These are phyloP conservation scores for Rhodotorula kratochvilovae DNA, from an alignment of 768 basidiomycete species.

Conservation along the genomic window DNA sequence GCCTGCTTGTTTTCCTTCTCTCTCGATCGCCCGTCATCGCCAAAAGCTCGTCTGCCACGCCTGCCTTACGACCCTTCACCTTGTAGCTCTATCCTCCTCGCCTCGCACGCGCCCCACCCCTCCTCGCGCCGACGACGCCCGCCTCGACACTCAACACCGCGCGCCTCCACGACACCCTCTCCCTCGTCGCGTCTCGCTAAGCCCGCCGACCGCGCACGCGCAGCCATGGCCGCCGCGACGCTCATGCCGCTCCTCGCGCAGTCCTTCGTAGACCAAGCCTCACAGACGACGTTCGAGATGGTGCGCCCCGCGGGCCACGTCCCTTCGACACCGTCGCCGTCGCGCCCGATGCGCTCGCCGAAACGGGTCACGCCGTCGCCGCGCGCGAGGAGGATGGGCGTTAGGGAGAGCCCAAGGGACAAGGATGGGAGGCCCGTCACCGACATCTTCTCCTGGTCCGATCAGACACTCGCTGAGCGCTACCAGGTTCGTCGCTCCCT, in stretches of 20 bases:
- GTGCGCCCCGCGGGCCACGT: background rate
- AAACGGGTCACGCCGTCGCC: background rate
- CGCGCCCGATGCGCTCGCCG: background rate
- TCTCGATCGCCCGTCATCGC: background rate
- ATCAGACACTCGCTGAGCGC: constrained; percentile 64
- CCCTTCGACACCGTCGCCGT: background rate
- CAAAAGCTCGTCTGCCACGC: too few species aligned
- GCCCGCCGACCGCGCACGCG: too few species aligned
- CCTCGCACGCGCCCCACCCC: too few species aligned
- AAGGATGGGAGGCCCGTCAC: constrained; percentile 3
- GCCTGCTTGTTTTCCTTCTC: background rate
- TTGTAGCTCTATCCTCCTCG: too few species aligned
- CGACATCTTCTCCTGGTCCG: constrained; percentile 70
- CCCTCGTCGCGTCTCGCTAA: background rate
- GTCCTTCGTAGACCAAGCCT: constrained; percentile 19
- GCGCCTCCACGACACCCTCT: background rate
- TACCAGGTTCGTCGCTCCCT: constrained; percentile 59
- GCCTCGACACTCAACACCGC: background rate
- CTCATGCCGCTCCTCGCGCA: constrained; percentile 28
- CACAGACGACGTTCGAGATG: background rate
- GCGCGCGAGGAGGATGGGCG: constrained; percentile 3
- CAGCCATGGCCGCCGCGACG: constrained; percentile 2
- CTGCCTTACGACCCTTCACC: too few species aligned
- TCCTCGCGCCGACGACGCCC: too few species aligned
- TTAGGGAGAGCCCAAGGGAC: background rate